These are phyloP conservation scores for Taxillus chinensis DNA, from an alignment of 164 flowering plant species.

Conservation along the genomic window DNA sequence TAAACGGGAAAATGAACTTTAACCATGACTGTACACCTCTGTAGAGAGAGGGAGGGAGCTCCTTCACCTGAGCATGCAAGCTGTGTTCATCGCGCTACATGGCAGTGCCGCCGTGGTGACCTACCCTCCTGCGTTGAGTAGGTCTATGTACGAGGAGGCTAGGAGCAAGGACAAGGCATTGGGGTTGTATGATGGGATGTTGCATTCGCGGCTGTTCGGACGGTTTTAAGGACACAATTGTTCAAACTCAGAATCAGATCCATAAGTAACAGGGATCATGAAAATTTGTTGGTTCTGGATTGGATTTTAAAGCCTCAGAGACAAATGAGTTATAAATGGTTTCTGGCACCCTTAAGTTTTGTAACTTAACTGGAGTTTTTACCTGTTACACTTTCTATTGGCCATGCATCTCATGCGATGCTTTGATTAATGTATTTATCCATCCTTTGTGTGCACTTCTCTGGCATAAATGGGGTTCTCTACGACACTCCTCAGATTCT, in stretches of 20 bases:
- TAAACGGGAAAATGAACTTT: too few relatives aligned
- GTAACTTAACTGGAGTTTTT: neutral
- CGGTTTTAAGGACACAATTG: conserved; percentile 16
- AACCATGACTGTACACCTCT: too few relatives aligned
- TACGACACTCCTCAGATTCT: conserved; percentile 93
- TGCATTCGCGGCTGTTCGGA: conserved; percentile 85
- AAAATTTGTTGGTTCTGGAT: too few relatives aligned
- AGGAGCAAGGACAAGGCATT: conserved; percentile 60
- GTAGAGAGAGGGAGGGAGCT: too few relatives aligned
- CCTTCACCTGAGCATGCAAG: too few relatives aligned
- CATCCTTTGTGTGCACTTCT: conserved; percentile 39
- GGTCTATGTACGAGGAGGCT: conserved; percentile 53
- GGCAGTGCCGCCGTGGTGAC: conserved; percentile 69
- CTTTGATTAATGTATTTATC: neutral
- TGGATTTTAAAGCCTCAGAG: too few relatives aligned
- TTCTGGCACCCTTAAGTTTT: neutral
- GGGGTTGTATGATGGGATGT: conserved; percentile 73
- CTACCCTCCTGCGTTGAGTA: conserved; percentile 70
- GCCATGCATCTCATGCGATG: neutral
- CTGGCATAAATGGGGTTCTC: conserved; percentile 90
- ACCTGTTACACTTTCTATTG: neutral
- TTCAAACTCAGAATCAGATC: too few relatives aligned
- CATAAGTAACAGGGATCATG: too few relatives aligned
- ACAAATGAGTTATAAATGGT: neutral
- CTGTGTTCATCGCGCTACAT: conserved; percentile 54